Percentiles rank a stretch among this genome's conserved stretches.
These are phyloP conservation scores for Gloeostereum incarnatum DNA, from an alignment of 768 basidiomycete species.

Conservation along the genomic window DNA sequence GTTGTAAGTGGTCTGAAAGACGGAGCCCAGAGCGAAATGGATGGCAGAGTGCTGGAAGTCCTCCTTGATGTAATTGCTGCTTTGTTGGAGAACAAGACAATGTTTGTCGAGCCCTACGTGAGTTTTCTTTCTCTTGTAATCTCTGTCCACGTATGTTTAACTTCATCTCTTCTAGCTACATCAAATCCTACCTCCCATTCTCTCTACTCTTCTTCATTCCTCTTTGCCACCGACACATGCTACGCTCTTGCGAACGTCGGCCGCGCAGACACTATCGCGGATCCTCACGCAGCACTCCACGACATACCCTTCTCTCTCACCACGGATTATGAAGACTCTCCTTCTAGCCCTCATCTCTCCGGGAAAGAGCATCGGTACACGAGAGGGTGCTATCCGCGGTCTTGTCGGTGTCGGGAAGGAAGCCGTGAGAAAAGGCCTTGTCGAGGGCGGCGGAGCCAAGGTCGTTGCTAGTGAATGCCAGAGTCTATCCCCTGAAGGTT, in stretches of 20 bases:
- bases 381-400: conserved; percentile 87
- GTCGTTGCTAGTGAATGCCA: conserved; percentile 64
- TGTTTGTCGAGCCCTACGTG: conserved; percentile 97
- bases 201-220: conserved; percentile 86
- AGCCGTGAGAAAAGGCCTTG: conserved; percentile 72
- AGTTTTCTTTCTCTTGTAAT: conserved; percentile 20
- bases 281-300: conserved; percentile 75
- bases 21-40: conserved; percentile 45
- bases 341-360: conserved; percentile 73
- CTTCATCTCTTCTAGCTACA: conserved; percentile 55
- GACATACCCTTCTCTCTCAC: conserved; percentile 82
- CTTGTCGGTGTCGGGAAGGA: conserved; percentile 80
- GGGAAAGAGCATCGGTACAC: conserved; percentile 67
- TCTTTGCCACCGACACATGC: conserved; percentile 67
- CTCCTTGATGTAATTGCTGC: conserved; percentile 80
- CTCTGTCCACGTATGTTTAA: conserved; percentile 2
- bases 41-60: conserved; percentile 70
- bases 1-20: conserved; percentile 58
- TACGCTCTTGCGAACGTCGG: conserved; percentile 66
- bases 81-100: conserved; percentile 73
- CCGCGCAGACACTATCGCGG: conserved; percentile 78
- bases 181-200: conserved; percentile 88
- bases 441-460: conserved; percentile 73
- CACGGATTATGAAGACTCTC: conserved; percentile 91
- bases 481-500: conserved; percentile 23